Conservation (phyloP, 495 filamentous ascomycete species). For the Delitschia confertaspora region DNA sequence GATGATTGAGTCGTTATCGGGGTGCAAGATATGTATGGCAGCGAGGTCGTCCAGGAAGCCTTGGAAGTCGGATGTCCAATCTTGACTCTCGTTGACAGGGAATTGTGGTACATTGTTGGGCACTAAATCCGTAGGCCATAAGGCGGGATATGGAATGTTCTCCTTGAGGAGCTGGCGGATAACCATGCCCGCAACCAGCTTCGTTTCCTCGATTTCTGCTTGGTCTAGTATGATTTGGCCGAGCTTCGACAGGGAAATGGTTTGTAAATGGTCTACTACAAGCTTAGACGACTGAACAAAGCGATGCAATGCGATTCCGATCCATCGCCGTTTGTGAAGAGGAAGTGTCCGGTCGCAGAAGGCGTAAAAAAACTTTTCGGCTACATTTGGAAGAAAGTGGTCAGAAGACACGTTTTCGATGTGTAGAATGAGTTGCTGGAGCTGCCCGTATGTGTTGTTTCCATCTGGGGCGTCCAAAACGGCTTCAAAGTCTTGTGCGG, state of each 20-base stretch:
- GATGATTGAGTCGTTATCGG: not conserved
- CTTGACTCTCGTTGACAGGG: slow-evolving; percentile 1
- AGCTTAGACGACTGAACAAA: slow-evolving; percentile 2
- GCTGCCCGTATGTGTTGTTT: too few species aligned
- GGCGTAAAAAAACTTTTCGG: not conserved
- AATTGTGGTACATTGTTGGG: slow-evolving; percentile 10
- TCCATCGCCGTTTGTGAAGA: not conserved
- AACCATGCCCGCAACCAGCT: slow-evolving; percentile 19
- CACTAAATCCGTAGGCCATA: slow-evolving; percentile 15
- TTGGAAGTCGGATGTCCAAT: slow-evolving; percentile 19
- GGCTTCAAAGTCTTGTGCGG: not conserved
- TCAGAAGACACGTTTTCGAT: too few species aligned
- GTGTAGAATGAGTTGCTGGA: too few species aligned
- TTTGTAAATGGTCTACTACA: slow-evolving; percentile 3
- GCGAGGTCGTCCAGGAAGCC: slow-evolving; percentile 13
- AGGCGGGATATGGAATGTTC: slow-evolving; percentile 5
- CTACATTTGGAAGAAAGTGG: not conserved
- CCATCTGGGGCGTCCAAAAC: not conserved
- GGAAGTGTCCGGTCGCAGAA: not conserved
- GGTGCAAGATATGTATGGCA: not conserved
- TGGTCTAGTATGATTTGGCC: slow-evolving; percentile 9
- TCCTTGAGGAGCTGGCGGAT: slow-evolving; percentile 9
- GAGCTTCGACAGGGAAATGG: slow-evolving; percentile 1
- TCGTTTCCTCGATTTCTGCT: slow-evolving; percentile 16
- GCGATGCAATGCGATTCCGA: slow-evolving; percentile 4